A percentile compares a stretch with the other conserved stretches of the same genome.
phyloP scores from a whole-genome alignment of 176 grass and related monocot genomes.

The Bonia amplexicaulis region DNA sequence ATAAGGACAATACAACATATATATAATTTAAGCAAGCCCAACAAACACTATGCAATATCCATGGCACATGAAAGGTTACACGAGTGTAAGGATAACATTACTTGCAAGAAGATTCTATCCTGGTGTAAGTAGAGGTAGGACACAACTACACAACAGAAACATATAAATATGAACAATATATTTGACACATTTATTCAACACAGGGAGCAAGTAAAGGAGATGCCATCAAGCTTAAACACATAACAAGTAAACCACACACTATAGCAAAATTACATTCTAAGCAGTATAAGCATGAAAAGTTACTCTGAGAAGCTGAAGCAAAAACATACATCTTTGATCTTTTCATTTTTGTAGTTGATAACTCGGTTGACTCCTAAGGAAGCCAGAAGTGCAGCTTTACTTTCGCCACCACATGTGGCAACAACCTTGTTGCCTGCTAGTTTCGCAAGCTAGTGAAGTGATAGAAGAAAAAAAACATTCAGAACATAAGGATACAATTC shows the following conservation, averaged over 20 bases:
- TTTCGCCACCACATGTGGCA: conserved; percentile 93
- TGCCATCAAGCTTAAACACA: background rate
- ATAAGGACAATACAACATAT: background rate
- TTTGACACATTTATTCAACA: background rate
- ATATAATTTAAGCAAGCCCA: conserved; percentile 12
- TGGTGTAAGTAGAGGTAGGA: background rate
- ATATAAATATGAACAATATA: background rate
- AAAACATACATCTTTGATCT: conserved; percentile 68
- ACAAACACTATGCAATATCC: conserved; percentile 18
- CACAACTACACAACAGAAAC: background rate
- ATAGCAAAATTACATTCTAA: conserved; percentile 4
- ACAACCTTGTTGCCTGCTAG: conserved; percentile 97
- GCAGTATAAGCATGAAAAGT: conserved; percentile 3
- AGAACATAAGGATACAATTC: conserved; percentile 8
- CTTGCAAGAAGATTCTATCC: background rate
- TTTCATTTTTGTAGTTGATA: conserved; percentile 92
- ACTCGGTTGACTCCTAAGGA: conserved; percentile 91
- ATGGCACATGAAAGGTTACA: background rate
- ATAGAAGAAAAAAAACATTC: conserved; percentile 13
- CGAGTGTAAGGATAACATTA: background rate
- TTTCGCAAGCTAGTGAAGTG: conserved; percentile 67
- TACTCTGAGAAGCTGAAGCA: background rate
- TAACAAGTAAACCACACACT: background rate
- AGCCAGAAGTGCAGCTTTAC: conserved; percentile 75
- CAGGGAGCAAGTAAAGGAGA: conserved; percentile 1